Evolutionary conservation across 1,139 yeast species (phyloP).

Genomic region (Sugiyamaella novakii): DNA sequence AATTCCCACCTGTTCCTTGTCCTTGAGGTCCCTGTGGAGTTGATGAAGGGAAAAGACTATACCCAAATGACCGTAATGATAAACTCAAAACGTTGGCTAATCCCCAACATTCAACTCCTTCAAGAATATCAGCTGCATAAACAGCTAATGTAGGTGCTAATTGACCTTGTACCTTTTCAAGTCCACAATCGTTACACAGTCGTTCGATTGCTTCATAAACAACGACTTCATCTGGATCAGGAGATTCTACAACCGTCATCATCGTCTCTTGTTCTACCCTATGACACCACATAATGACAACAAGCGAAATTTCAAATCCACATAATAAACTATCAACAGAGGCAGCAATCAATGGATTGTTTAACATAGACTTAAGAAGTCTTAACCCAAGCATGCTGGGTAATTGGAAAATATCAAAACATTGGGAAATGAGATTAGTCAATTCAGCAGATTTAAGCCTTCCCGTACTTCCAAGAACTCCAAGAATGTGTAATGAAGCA

Average conservation of each 20-base stretch:
- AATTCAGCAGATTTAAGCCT: conserved; percentile 29
- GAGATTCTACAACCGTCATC: conserved; percentile 23
- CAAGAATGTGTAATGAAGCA: conserved; percentile 30
- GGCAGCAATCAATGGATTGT: conserved; percentile 30
- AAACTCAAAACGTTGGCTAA: conserved; percentile 35
- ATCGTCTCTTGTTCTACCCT: conserved; percentile 34
- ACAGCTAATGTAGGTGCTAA: conserved; percentile 37
- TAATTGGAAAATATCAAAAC: conserved; percentile 35
- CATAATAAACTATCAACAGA: conserved; percentile 33
- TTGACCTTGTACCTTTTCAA: conserved; percentile 33
- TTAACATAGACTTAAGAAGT: conserved; percentile 29
- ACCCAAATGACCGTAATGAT: conserved; percentile 36
- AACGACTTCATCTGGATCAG: conserved; percentile 28
- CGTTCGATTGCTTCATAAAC: conserved; percentile 32
- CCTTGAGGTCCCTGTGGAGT: conserved; percentile 13
- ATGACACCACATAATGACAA: conserved; percentile 40
- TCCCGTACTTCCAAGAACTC: conserved; percentile 27
- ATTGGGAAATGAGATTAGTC: conserved; percentile 30
- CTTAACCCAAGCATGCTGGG: conserved; percentile 32
- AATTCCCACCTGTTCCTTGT: not conserved
- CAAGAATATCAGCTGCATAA: conserved; percentile 38
- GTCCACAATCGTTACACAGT: conserved; percentile 32
- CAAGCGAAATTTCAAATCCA: conserved; percentile 36
- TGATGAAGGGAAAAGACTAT: conserved; percentile 28
- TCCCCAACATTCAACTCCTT: conserved; percentile 38